Base-by-base conservation (phyloP, 495 filamentous ascomycete genomes). In the Aspergillus carlsbadensis region DNA sequence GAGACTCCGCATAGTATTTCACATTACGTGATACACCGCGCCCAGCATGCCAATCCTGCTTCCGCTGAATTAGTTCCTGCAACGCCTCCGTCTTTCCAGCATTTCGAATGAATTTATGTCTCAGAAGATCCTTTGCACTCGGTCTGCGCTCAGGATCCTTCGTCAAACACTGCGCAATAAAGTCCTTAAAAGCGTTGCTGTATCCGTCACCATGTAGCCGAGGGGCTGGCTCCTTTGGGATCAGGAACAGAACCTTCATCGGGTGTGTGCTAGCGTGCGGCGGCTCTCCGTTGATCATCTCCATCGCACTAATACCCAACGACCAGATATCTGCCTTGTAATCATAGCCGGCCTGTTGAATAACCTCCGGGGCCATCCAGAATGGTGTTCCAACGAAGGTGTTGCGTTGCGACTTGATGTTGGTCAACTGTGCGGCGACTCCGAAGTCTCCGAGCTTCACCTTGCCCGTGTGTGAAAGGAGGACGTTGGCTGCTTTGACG, bases 341-440 rank as follows among this genome's bases (percentile, higher is more conserved):
- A 70, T 96, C 92, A 61, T 98, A 98, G 24, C 94, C 94, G 50
- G 89, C 84, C 75, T 98, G 93, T 71, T 97, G 88, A 61, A 98
- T 98, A 15, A 98, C 94, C 68, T 98, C 94, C 7, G 94, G 94
- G 5, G 94, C 94, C 94, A 98, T 98, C 94, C 94, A 98, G 75
- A 96, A 98, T 0, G 94, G 94, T 4, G 94, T 98, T 7, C 94
- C 94, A n/a, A 98, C 94, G 65, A 98, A 98, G 0, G 94, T 98
- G 63, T 96, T 96, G 21, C 94, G 88, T 75, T 96, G 91, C 7
- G 94, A 96, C 74, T 97, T 98, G 69, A 96, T 96, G 71, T 96
- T 95, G 56, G 91, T 92, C 53, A 99, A 80, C 67, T 99, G 94
- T 13, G 93, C 94, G 8, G 94, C 94, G 29, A 99, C 94, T 43